Conservation (phyloP, 305 asterid species). For the Fraxinus sp. region DNA sequence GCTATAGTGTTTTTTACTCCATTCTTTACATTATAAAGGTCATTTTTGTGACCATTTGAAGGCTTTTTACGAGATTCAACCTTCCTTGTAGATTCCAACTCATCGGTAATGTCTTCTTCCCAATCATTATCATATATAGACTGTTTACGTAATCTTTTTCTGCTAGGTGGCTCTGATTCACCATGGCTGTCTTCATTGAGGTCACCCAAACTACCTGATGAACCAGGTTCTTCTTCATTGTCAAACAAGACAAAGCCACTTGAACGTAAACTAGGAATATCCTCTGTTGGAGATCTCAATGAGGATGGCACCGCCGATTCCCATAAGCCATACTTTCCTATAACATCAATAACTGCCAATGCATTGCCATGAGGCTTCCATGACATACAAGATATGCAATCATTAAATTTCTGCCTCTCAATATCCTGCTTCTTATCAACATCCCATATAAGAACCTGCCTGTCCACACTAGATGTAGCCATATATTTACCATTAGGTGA, state of each 20-base stretch:
- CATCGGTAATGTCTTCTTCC: constrained; percentile 58
- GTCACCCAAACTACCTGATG: constrained; percentile 76
- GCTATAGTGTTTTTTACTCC: constrained; percentile 37
- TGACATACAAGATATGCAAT: constrained; percentile 71
- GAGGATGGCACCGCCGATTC: constrained; percentile 84
- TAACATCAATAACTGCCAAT: constrained; percentile 78
- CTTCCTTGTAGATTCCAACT: constrained; percentile 52
- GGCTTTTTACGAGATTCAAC: constrained; percentile 60
- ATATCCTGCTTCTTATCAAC: constrained; percentile 86
- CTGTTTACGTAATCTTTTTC: constrained; percentile 65
- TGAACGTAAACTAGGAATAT: constrained; percentile 55
- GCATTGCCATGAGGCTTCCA: constrained; percentile 98
- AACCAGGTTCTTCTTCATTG: constrained; percentile 69
- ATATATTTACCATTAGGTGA: constrained; percentile 96
- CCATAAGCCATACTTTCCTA: constrained; percentile 91
- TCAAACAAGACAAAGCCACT: constrained; percentile 78
- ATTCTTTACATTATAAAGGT: constrained; percentile 36
- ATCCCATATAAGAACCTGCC: constrained; percentile 89
- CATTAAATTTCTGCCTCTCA: constrained; percentile 83
- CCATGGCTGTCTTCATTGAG: constrained; percentile 64
- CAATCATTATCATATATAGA: constrained; percentile 50
- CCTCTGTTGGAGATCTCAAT: constrained; percentile 95
- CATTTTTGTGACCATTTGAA: constrained; percentile 45
- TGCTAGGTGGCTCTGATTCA: constrained; percentile 63
- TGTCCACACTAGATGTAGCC: constrained; percentile 91